Conservation (phyloP, 2,329 filamentous ascomycete species). For the Penicillium nordicum region DNA sequence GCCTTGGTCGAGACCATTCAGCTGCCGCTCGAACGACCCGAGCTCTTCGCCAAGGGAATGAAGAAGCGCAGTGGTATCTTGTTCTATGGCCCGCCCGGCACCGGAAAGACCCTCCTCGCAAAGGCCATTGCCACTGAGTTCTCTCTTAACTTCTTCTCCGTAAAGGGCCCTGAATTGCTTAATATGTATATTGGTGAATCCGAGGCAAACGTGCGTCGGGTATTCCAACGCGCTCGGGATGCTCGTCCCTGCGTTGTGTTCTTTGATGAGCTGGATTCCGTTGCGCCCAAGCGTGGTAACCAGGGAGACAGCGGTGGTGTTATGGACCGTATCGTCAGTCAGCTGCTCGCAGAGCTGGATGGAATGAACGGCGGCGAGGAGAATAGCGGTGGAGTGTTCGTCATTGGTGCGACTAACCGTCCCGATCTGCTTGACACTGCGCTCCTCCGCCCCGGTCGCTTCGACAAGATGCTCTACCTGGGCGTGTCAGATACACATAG, state of each 20-base stretch:
- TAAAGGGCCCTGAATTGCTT: conserved; percentile 96
- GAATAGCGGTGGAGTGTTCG: conserved; percentile 77
- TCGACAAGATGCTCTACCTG: conserved; percentile 98
- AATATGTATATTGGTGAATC: conserved; percentile 99
- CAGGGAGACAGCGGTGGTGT: conserved; percentile 96
- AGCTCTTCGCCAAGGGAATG: conserved; percentile 95
- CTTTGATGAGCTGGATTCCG: conserved; percentile 95
- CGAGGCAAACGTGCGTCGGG: conserved; percentile 98
- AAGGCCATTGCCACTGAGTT: conserved; percentile 99
- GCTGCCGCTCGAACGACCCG: conserved; percentile 82
- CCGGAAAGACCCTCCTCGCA: conserved; percentile 97
- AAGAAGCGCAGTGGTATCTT: conserved; percentile 98
- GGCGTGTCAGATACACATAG: conserved; percentile 95
- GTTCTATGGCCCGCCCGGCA: conserved; percentile 98
- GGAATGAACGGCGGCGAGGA: conserved; percentile 95
- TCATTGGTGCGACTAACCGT: conserved; percentile 92
- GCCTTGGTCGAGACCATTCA: conserved; percentile 97
- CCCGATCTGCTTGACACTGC: conserved; percentile 91
- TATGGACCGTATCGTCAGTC: conserved; percentile 96
- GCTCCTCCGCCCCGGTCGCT: conserved; percentile 80
- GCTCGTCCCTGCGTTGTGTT: conserved; percentile 98
- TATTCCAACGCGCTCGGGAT: conserved; percentile 97
- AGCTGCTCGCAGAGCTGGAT: conserved; percentile 89
- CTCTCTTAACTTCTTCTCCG: conserved; percentile 98
- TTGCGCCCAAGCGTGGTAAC: conserved; percentile 93